A percentile compares a stretch with the other conserved stretches of the same genome.
Evolutionary conservation across 1,284 basidiomycete genomes (phyloP).

Genomic region (Apiotrichum gracile): DNA sequence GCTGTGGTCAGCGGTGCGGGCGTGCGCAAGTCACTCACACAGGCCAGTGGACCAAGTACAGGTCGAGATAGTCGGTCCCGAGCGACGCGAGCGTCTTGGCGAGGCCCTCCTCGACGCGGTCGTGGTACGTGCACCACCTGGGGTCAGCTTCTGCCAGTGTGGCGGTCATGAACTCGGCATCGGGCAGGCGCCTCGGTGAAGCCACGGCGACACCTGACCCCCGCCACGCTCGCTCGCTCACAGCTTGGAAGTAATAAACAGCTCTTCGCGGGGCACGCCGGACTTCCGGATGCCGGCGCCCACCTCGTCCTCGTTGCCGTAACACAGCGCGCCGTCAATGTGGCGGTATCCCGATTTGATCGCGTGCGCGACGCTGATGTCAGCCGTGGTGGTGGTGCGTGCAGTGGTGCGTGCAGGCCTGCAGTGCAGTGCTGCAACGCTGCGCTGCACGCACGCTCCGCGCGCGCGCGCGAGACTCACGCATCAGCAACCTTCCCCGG

Average conservation of each 20-base stretch:
- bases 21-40: conserved; percentile 5
- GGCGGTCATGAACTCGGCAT: no score
- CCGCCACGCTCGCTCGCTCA: conserved; percentile 13
- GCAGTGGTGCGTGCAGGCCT: background rate
- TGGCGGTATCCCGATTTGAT: conserved; percentile 70
- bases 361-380: conserved; percentile 57
- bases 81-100: conserved; percentile 68
- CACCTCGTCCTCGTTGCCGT: conserved; percentile 72
- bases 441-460: background rate
- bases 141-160: background rate
- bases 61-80: conserved; percentile 70
- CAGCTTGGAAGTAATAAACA: conserved; percentile 62
- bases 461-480: conserved; percentile 3
- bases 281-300: conserved; percentile 72
- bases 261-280: conserved; percentile 69
- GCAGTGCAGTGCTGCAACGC: background rate
- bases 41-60: conserved; percentile 59
- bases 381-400: background rate
- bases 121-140: conserved; percentile 61
- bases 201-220: no score
- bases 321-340: conserved; percentile 68
- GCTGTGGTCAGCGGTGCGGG: conserved; percentile 8
- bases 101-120: conserved; percentile 57
- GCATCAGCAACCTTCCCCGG: conserved; percentile 63
- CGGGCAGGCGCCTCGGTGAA: no score